These are phyloP conservation scores for Fonsecaea nubica DNA, from an alignment of 2,329 filamentous ascomycete genomes.

Conservation along the genomic window DNA sequence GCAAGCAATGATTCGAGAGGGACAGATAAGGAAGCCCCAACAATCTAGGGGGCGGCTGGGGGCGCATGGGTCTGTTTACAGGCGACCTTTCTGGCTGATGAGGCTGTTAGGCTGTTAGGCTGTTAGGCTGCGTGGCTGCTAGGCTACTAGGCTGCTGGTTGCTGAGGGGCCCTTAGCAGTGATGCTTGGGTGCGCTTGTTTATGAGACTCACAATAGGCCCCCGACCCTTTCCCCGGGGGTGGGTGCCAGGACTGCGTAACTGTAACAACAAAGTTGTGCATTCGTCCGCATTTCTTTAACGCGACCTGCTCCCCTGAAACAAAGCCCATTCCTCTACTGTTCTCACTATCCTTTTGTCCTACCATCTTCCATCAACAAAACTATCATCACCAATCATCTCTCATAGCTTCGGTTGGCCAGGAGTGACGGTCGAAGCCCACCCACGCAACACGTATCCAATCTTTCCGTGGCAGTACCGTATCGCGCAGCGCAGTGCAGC, in stretches of 20 bases:
- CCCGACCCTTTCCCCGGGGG: background rate
- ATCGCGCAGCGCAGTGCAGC: conserved; percentile 10
- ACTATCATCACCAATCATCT: conserved; percentile 5
- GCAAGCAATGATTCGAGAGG: background rate
- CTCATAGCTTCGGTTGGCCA: background rate
- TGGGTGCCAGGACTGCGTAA: background rate
- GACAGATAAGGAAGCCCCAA: background rate
- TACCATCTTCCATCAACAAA: background rate
- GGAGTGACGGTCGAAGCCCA: background rate
- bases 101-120: background rate
- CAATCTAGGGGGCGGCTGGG: background rate
- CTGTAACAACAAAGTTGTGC: conserved; percentile 10
- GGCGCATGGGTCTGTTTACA: background rate
- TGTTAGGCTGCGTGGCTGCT: background rate
- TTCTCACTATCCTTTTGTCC: conserved; percentile 2
- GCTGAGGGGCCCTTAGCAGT: conserved; percentile 11
- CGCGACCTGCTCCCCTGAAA: background rate
- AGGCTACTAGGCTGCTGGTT: conserved; percentile 7
- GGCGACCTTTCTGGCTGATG: background rate
- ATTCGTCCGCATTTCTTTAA: conserved; percentile 6
- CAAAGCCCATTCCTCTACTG: conserved; percentile 3
- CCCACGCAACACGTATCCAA: conserved; percentile 3
- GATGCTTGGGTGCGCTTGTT: conserved; percentile 12
- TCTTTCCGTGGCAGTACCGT: conserved; percentile 18
- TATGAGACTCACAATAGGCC: conserved; percentile 10